These are phyloP conservation scores for Fusarium chlamydosporum DNA, from an alignment of 2,329 filamentous ascomycete species.

Conservation along the genomic window DNA sequence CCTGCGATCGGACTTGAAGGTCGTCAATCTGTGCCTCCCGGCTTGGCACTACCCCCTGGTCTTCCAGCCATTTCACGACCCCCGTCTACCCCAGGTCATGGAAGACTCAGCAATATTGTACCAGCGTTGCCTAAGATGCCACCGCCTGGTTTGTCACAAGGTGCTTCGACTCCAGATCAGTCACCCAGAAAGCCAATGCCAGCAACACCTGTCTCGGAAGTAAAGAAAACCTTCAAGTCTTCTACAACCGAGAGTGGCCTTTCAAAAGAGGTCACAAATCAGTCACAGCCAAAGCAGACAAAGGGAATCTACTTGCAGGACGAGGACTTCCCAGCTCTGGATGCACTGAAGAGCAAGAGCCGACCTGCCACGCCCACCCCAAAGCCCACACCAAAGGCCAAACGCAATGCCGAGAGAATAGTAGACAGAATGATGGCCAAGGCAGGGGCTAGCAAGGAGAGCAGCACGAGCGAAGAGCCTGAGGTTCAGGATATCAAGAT, in stretches of 20 bases:
- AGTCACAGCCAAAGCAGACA: slow-evolving; percentile 51
- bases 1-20: slow-evolving; percentile 33
- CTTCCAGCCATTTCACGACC: slow-evolving; percentile 41
- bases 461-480: slow-evolving; percentile 31
- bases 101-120: slow-evolving; percentile 44
- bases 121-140: slow-evolving; percentile 49
- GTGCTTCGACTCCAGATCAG: slow-evolving; percentile 54
- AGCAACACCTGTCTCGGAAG: slow-evolving; percentile 50
- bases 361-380: slow-evolving; percentile 56
- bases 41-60: slow-evolving; percentile 48
- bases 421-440: slow-evolving; percentile 48
- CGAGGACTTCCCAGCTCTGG: slow-evolving; percentile 74
- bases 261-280: slow-evolving; percentile 62
- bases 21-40: slow-evolving; percentile 52
- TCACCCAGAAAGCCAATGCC: slow-evolving; percentile 52
- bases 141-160: slow-evolving; percentile 48
- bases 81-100: slow-evolving; percentile 39
- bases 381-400: slow-evolving; percentile 55
- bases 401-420: slow-evolving; percentile 53
- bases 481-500: slow-evolving; percentile 39
- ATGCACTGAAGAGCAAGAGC: slow-evolving; percentile 58
- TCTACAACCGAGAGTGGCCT: slow-evolving; percentile 62
- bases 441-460: slow-evolving; percentile 30
- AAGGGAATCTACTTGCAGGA: slow-evolving; percentile 62
- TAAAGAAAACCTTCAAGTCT: slow-evolving; percentile 62